phyloP scores from a whole-genome alignment of 2,329 filamentous ascomycete genomes.

The Helotiales sp. region DNA sequence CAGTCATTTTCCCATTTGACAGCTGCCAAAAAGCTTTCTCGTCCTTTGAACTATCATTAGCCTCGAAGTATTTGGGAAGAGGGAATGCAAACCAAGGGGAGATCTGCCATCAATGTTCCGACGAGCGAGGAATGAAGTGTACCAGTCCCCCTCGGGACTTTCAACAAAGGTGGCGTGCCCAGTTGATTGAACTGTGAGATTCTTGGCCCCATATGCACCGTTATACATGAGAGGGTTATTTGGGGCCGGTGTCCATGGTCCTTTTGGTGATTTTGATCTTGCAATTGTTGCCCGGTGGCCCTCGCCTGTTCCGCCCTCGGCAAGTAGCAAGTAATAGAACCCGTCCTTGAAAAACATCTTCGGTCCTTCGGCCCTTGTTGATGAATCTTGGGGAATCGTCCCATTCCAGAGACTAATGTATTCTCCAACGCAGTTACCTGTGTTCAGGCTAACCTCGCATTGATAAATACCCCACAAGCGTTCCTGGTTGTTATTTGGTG shows the following conservation, averaged over 20 bases:
- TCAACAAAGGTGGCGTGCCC: constrained; percentile 28
- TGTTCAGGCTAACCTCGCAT: constrained; percentile 17
- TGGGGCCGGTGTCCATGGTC: neutral
- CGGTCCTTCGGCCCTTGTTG: neutral
- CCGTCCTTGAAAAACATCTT: neutral
- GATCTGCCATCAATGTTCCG: constrained; percentile 29
- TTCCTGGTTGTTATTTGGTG: neutral
- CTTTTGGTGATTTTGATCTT: neutral
- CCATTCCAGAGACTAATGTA: constrained; percentile 28
- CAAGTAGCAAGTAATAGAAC: neutral
- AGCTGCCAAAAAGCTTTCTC: neutral
- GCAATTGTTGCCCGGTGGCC: neutral
- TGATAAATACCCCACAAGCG: neutral
- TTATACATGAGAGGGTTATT: neutral
- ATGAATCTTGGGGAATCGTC: constrained; percentile 16
- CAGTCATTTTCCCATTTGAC: constrained; percentile 30
- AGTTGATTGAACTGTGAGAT: constrained; percentile 10
- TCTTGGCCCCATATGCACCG: neutral
- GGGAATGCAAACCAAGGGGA: constrained; percentile 17
- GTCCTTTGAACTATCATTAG: neutral
- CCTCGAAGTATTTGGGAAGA: neutral
- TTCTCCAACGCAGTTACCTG: constrained; percentile 25
- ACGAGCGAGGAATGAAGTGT: constrained; percentile 25
- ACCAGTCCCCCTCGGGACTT: constrained; percentile 22
- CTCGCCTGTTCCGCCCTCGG: neutral